Evolutionary conservation across 225 moss, liverwort and hornwort species (phyloP).

Genomic region (Bryum argenteum): DNA sequence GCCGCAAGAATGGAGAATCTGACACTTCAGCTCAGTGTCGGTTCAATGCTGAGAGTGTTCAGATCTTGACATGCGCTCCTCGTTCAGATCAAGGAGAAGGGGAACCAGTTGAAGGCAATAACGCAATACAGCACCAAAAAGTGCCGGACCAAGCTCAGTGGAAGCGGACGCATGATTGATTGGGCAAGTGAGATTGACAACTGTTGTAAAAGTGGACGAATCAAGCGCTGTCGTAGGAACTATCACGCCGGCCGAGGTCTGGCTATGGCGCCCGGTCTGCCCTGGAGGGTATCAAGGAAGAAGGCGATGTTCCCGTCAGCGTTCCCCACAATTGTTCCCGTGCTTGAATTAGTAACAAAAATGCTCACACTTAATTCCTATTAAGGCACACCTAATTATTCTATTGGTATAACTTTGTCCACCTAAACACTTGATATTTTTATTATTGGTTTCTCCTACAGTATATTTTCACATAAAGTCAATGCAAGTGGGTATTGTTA

Average conservation of each 20-base stretch:
- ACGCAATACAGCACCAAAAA: constrained; percentile 17
- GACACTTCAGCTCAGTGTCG: constrained; percentile 26
- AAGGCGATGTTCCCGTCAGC: constrained; percentile 22
- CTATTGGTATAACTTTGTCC: too few relatives aligned
- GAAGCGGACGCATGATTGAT: neutral
- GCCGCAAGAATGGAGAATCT: constrained; percentile 6
- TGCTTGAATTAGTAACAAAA: neutral
- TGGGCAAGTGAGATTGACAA: neutral
- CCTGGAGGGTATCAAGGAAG: constrained; percentile 26
- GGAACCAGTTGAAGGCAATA: neutral
- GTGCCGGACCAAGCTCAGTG: neutral
- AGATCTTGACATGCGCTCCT: constrained; percentile 26
- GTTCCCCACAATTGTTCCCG: neutral
- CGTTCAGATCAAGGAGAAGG: neutral
- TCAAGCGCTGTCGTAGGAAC: constrained; percentile 8
- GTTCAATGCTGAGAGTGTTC: neutral
- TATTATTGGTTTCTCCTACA: too few relatives aligned
- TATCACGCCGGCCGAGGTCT: constrained; percentile 20
- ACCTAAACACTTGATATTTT: too few relatives aligned
- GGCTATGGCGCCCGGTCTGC: constrained; percentile 25
- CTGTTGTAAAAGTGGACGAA: constrained; percentile 12
- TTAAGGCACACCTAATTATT: too few relatives aligned
- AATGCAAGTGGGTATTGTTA: too few relatives aligned
- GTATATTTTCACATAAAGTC: too few relatives aligned
- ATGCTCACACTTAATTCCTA: neutral